Base-by-base conservation (phyloP, 768 basidiomycete species). In the Psilocybe azurescens region DNA sequence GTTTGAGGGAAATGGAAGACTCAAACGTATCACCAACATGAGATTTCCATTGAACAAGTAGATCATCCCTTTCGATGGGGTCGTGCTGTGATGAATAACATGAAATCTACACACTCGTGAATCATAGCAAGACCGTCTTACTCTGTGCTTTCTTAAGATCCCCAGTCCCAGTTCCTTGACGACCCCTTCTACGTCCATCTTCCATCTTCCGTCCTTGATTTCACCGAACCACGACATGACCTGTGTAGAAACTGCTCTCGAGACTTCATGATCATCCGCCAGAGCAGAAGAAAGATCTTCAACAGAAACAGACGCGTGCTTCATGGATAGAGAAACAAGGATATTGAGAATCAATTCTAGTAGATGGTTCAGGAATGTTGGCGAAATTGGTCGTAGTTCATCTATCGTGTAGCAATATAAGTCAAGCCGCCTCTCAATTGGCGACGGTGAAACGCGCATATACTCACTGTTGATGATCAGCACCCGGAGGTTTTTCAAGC, bases 191-290 rank as follows among this genome's bases (percentile, higher is more conserved):
- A 82, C 79, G 58, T 95, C 82, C 82, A 91, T 85, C 46, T 71
- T 80, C 93, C 94, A 95, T 47, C 73, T 74, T 3, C 78, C 85
- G 16, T 79, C 78, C 14, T 74, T 68, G 3, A 89, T 73, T 3
- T 79, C 76, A 14, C 94, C 95, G 66, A 97, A 98, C 89, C 96
- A 96, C 0, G 76, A 71, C 79, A 97, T 86, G 29, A 95, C 81
- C 70, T 94, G 93, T 6, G 71, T 75, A 7, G 86, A 82, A 30
- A 95, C 83, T 2, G 78, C 71, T 6, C 83, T 75, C 7, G 85
- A 80, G 14, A 96, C 75, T 18, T 93, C 92, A 69, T 94, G 88
- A 3, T 92, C 90, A 47, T 89, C 82, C 16, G 86, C 83, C 11
- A 98, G 81, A 0, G 85, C 76, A 9, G 82, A 76, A 6, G 82